Conservation (phyloP, 1,284 basidiomycete genomes). For the Mycena sp. region DNA sequence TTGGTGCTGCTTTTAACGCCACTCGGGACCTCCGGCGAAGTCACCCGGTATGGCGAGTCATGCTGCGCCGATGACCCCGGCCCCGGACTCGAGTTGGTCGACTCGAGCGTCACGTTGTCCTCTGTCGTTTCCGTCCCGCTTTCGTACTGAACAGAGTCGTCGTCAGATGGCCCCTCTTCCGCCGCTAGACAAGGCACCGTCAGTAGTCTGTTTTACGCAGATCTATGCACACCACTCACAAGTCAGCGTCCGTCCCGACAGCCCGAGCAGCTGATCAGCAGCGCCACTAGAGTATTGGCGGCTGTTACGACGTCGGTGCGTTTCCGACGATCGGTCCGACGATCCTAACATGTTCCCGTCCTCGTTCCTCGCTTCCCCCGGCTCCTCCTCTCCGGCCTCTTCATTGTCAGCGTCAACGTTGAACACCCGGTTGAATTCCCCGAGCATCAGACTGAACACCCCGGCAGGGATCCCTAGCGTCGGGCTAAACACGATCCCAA, state of each 20-base stretch:
- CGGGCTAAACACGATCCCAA: constrained; percentile 97
- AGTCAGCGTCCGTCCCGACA: constrained; percentile 71
- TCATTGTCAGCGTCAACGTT: constrained; percentile 73
- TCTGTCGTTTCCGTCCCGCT: constrained; percentile 77
- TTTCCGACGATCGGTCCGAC: constrained; percentile 48
- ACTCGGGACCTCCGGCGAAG: constrained; percentile 50
- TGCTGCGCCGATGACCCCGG: constrained; percentile 35
- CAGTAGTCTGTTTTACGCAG: constrained; percentile 18
- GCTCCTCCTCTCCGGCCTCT: constrained; percentile 10
- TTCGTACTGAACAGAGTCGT: constrained; percentile 74
- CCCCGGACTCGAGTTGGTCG: constrained; percentile 56
- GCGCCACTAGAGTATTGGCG: constrained; percentile 81
- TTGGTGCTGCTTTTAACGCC: constrained; percentile 37
- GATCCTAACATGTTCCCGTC: constrained; percentile 43
- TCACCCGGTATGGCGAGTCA: constrained; percentile 35
- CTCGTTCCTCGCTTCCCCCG: constrained; percentile 41
- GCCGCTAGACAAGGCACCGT: constrained; percentile 45
- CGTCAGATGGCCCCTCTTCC: constrained; percentile 74
- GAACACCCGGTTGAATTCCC: constrained; percentile 91
- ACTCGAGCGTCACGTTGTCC: constrained; percentile 61
- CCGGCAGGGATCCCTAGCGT: constrained; percentile 95
- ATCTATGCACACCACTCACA: constrained; percentile 52
- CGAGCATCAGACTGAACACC: constrained; percentile 92
- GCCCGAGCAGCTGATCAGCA: constrained; percentile 79
- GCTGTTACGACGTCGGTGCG: constrained; percentile 70